Conservation (phyloP, 1,284 basidiomycete genomes). For the Ganoderma multipileum region DNA sequence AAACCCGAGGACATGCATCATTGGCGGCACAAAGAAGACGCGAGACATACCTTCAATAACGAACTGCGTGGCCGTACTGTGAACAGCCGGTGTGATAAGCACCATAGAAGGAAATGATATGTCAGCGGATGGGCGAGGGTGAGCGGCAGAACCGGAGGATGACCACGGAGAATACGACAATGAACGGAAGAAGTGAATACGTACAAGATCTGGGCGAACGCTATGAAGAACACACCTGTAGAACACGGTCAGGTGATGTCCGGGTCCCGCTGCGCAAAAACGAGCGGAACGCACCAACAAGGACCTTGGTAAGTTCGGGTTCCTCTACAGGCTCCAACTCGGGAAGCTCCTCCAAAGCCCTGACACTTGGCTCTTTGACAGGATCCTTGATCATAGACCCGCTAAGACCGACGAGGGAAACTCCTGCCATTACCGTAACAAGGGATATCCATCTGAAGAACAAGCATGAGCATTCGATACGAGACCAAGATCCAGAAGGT, state of each 20-base stretch:
- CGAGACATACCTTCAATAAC: conserved; percentile 86
- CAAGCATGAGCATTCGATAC: conserved; percentile 23
- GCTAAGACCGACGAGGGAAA: conserved; percentile 90
- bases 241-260: conserved; percentile 18
- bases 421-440: conserved; percentile 89
- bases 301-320: conserved; percentile 67
- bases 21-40: neutral
- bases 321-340: conserved; percentile 54
- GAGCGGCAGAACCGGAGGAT: neutral
- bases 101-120: conserved; percentile 13
- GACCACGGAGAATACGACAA: neutral
- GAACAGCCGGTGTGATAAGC: conserved; percentile 18
- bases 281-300: conserved; percentile 57
- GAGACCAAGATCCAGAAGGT: conserved; percentile 1
- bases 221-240: conserved; percentile 85
- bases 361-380: conserved; percentile 51
- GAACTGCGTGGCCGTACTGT: conserved; percentile 88
- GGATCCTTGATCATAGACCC: conserved; percentile 87
- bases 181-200: conserved; percentile 39
- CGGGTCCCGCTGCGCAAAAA: conserved; percentile 17
- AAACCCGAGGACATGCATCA: conserved; percentile 2
- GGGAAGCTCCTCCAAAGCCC: conserved; percentile 31
- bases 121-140: conserved; percentile 24
- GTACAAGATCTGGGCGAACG: conserved; percentile 98
- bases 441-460: conserved; percentile 85